These are phyloP conservation scores for Bassia scoparia DNA, from an alignment of 148 eudicot genomes.

Conservation along the genomic window DNA sequence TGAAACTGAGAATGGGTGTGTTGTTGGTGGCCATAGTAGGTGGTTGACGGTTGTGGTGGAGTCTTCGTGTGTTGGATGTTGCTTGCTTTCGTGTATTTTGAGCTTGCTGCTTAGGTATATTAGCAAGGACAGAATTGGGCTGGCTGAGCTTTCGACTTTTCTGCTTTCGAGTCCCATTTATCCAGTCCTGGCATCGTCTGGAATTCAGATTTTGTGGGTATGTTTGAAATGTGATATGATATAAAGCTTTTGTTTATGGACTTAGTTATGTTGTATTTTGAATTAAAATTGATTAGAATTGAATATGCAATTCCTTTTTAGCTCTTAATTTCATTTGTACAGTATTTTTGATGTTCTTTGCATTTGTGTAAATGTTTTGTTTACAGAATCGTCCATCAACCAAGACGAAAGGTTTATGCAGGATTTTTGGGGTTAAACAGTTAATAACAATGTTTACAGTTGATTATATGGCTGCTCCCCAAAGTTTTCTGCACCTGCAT, in stretches of 20 bases:
- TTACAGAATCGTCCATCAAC: constrained; percentile 37
- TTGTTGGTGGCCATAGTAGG: constrained; percentile 3
- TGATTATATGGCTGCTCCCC: constrained; percentile 55
- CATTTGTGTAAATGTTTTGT: neutral
- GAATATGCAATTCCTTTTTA: neutral
- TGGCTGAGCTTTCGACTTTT: constrained; percentile 36
- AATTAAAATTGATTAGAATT: neutral
- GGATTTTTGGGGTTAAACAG: constrained; percentile 41
- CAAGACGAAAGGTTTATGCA: constrained; percentile 44
- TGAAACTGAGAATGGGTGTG: neutral
- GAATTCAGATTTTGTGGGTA: constrained; percentile 52
- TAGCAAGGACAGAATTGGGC: constrained; percentile 26
- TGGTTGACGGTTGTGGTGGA: constrained; percentile 31
- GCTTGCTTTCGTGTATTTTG: constrained; percentile 38
- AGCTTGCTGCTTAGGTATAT: constrained; percentile 43
- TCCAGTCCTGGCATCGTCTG: constrained; percentile 42
- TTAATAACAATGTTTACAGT: constrained; percentile 47
- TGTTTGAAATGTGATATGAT: constrained; percentile 3
- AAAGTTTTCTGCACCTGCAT: constrained; percentile 50
- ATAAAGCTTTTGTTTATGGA: neutral
- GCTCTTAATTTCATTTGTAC: no score
- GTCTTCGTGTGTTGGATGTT: constrained; percentile 27
- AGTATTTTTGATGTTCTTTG: neutral
- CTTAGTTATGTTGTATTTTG: neutral
- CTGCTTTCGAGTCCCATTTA: constrained; percentile 34